phyloP scores from a whole-genome alignment of 2,329 filamentous ascomycete genomes.

The Aspergillus ochraceus region DNA sequence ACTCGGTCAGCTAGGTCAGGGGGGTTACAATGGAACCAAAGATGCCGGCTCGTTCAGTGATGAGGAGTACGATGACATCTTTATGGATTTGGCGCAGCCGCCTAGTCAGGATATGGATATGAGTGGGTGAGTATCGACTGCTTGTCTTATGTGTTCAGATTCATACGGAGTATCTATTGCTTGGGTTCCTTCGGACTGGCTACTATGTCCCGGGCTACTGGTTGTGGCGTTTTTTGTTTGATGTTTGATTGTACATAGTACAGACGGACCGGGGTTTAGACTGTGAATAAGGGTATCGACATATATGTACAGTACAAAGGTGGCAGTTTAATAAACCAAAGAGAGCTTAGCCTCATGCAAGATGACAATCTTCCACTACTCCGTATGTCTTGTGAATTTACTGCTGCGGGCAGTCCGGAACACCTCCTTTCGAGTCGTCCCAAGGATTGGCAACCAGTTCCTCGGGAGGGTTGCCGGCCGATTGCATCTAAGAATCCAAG shows the following conservation, averaged over 20 bases:
- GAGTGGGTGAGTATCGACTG: background rate
- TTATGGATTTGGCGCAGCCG: conserved; percentile 62
- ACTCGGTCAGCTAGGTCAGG: background rate
- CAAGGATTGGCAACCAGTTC: conserved; percentile 67
- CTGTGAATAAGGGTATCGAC: background rate
- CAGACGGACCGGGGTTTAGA: background rate
- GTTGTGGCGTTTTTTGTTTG: background rate
- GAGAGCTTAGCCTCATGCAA: conserved; percentile 3
- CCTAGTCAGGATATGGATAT: conserved; percentile 40
- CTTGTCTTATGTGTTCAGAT: background rate
- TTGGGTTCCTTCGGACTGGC: background rate
- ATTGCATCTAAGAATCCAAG: conserved; percentile 76
- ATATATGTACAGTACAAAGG: conserved; percentile 29
- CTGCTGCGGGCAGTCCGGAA: conserved; percentile 65
- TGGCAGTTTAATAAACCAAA: conserved; percentile 12
- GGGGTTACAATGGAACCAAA: background rate
- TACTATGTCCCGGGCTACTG: background rate
- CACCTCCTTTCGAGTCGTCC: conserved; percentile 73
- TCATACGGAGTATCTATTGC: background rate
- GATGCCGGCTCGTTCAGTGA: conserved; percentile 41
- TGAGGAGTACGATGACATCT: conserved; percentile 62
- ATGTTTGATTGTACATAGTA: background rate
- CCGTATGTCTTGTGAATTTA: conserved; percentile 28
- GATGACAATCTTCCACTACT: conserved; percentile 1
- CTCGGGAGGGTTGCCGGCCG: conserved; percentile 81